These are phyloP conservation scores for Fusarium illudens DNA, from an alignment of 2,329 filamentous ascomycete species.

Conservation along the genomic window DNA sequence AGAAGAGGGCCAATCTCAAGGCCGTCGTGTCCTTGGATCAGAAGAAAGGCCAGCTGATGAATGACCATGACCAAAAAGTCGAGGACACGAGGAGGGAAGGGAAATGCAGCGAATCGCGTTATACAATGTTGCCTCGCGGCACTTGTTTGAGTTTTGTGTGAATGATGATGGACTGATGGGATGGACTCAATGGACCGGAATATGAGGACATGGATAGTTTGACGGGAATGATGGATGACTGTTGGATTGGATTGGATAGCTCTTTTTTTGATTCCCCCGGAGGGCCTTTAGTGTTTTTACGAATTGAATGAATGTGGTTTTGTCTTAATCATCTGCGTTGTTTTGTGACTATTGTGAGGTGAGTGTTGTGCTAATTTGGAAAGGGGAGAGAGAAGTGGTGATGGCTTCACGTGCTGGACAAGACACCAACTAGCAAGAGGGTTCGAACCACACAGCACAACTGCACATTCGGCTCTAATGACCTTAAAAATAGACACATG, in stretches of 20 bases:
- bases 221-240: background rate
- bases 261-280: conserved; percentile 35
- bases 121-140: conserved; percentile 61
- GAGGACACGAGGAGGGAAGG: conserved; percentile 16
- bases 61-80: conserved; percentile 39
- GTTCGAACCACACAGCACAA: conserved; percentile 12
- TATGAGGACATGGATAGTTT: background rate
- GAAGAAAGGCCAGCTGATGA: conserved; percentile 2
- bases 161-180: conserved; percentile 12
- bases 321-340: background rate
- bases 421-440: background rate
- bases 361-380: background rate
- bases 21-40: conserved; percentile 19
- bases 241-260: conserved; percentile 5
- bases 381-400: background rate
- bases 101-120: conserved; percentile 39
- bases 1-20: conserved; percentile 5
- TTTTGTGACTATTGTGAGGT: background rate
- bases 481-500: background rate
- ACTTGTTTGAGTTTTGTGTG: conserved; percentile 47
- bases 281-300: conserved; percentile 30
- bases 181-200: background rate
- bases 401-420: conserved; percentile 13
- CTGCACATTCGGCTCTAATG: background rate
- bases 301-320: conserved; percentile 33